phyloP scores from a whole-genome alignment of 345 rosid genomes.

The Angophora floribunda region DNA sequence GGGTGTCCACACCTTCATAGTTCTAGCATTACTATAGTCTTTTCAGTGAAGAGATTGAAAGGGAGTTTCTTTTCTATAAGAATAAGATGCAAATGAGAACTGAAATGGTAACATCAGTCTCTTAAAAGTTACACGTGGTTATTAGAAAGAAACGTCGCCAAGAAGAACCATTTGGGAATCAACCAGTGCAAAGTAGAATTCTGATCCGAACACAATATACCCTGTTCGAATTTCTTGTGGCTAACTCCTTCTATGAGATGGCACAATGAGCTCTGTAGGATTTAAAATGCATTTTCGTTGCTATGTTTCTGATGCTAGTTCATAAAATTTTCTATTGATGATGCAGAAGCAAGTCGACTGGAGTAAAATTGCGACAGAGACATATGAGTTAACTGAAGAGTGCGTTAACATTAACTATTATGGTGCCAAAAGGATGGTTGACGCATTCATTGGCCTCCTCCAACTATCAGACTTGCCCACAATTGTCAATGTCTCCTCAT shows the following conservation, averaged over 20 bases:
- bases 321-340: background rate
- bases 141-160: background rate
- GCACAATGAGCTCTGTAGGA: background rate
- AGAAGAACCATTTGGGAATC: background rate
- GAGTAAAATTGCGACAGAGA: slow-evolving; percentile 14
- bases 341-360: slow-evolving; percentile 4
- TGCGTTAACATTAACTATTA: slow-evolving; percentile 38
- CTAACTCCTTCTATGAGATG: background rate
- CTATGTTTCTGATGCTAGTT: background rate
- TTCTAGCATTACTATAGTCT: background rate
- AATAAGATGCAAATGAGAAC: background rate
- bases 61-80: background rate
- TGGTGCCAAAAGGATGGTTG: slow-evolving; percentile 37
- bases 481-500: slow-evolving; percentile 41
- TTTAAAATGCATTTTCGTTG: background rate
- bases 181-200: background rate
- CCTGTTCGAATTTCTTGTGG: background rate
- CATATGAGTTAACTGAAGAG: slow-evolving; percentile 21
- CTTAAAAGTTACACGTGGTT: background rate
- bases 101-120: background rate
- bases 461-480: slow-evolving; percentile 33
- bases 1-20: too few species aligned
- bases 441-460: slow-evolving; percentile 38
- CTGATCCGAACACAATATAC: background rate
- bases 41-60: background rate